Conservation (phyloP, 2,329 filamentous ascomycete species). For the Hypoxylon sp. region DNA sequence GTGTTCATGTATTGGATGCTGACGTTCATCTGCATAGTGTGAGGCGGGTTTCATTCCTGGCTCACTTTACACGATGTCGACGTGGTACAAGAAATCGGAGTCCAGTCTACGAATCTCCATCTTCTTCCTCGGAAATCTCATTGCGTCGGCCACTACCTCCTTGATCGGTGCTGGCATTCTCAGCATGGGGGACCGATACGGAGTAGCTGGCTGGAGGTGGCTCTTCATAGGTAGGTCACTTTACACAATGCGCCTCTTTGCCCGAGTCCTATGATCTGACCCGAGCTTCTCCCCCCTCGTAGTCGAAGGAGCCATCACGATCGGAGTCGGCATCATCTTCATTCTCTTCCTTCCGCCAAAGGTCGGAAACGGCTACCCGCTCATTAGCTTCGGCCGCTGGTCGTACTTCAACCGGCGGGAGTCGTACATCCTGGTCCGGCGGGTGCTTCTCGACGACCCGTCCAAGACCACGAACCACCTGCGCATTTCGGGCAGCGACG, state of each 20-base stretch:
- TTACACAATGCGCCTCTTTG: not conserved
- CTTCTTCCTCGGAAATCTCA: constrained; percentile 69
- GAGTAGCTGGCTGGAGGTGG: constrained; percentile 66
- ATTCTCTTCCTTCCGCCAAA: constrained; percentile 58
- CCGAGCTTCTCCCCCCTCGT: not conserved
- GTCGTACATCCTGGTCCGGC: constrained; percentile 58
- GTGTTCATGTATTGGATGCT: not conserved
- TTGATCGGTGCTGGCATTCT: constrained; percentile 65
- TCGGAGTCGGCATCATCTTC: constrained; percentile 56
- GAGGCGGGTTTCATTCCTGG: constrained; percentile 69
- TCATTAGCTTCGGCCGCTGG: constrained; percentile 57
- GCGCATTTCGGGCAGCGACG: constrained; percentile 56
- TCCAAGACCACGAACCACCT: constrained; percentile 56
- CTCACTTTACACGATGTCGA: constrained; percentile 66
- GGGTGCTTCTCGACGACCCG: constrained; percentile 62
- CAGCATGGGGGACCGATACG: constrained; percentile 59
- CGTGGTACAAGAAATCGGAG: constrained; percentile 65
- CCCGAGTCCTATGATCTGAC: constrained; percentile 2
- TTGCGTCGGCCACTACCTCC: constrained; percentile 65
- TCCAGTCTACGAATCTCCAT: constrained; percentile 64
- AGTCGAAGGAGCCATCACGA: constrained; percentile 53
- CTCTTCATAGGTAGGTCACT: constrained; percentile 61
- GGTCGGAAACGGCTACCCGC: constrained; percentile 55
- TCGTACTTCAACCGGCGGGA: constrained; percentile 62
- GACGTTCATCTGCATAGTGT: constrained; percentile 44